phyloP scores from a whole-genome alignment of 2,329 filamentous ascomycete species.

The Blastomyces parvus region DNA sequence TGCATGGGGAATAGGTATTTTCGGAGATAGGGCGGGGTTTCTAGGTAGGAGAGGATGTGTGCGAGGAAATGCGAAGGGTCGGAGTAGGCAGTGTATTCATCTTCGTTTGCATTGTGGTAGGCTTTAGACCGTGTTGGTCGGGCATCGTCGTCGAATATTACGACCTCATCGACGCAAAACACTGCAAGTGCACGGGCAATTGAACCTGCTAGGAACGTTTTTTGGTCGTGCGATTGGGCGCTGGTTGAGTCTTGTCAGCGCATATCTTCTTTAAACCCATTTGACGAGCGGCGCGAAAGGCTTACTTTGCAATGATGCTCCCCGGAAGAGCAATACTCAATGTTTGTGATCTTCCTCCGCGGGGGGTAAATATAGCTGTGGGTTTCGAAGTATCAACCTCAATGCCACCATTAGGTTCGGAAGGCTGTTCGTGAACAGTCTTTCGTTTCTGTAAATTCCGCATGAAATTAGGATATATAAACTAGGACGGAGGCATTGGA shows the following conservation, averaged over 20 bases:
- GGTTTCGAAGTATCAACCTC: constrained; percentile 54
- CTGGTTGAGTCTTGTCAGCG: constrained; percentile 33
- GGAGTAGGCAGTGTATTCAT: constrained; percentile 55
- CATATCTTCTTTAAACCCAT: background rate
- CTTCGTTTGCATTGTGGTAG: constrained; percentile 35
- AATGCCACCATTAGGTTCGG: constrained; percentile 11
- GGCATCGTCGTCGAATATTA: constrained; percentile 64
- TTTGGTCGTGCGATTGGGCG: constrained; percentile 62
- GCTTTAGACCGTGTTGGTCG: constrained; percentile 14
- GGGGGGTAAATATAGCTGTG: constrained; percentile 58
- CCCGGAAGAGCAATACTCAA: constrained; percentile 69
- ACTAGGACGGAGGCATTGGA: too few relatives aligned
- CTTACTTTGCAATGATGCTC: constrained; percentile 65
- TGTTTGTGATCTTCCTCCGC: constrained; percentile 58
- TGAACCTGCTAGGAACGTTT: constrained; percentile 61
- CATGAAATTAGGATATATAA: background rate
- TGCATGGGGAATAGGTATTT: constrained; percentile 67
- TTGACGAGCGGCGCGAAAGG: constrained; percentile 9
- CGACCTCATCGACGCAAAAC: constrained; percentile 74
- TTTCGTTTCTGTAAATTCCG: constrained; percentile 19
- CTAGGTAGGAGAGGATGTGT: constrained; percentile 70
- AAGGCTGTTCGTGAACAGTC: constrained; percentile 13
- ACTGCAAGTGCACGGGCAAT: constrained; percentile 74
- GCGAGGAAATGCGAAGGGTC: constrained; percentile 72
- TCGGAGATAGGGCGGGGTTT: constrained; percentile 74